Base-by-base conservation (phyloP, 108 stramenopile species). In the Aurantiochytrium sp. region DNA sequence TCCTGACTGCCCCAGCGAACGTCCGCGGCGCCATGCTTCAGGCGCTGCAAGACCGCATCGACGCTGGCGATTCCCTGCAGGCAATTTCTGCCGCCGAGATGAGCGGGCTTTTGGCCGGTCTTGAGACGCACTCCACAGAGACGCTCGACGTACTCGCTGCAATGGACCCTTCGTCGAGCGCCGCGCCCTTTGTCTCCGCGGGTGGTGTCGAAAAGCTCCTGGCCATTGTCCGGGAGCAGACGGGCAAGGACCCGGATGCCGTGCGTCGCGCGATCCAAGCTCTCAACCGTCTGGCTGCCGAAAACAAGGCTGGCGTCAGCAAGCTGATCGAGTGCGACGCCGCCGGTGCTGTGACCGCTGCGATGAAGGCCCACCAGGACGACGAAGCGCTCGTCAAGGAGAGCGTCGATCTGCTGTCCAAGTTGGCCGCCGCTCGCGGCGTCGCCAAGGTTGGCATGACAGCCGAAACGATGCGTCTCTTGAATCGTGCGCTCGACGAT, bases 401-500 rank as follows among this genome's bases (percentile, higher is more conserved):
- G 44, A 23, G 10, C 19, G 18, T 90, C 14, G 44, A 87, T 21
- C 44, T 83, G 6, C 76, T 83, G 23, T 83, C 76, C 49, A 47
- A 83, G 51, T 45, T 83, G 18, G 76, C 76, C 14, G 76, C 76
- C 6, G 23, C 49, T 8, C 45, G 51, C 25, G 76, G 76, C 45
- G 51, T 83, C n/a, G 76, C n/a, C 49, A 83, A 83, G 76, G 28
- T 8, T 51, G 76, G 76, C 47, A 88, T 90, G 28, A 5, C 6
- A 4, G 51, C 88, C 44, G 89, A 90, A 14, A 55, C 55, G 23
- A 55, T 90, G 88, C 89, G 89, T 45, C 44, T 58, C 47, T 23
- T 69, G 16, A 69, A 42, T 4, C 14, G 18, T 18, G 51, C 88
- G 5, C 49, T 47, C 35, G 60, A 44, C n/a, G 42, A 55, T n/a